Conservation (phyloP, 305 asterid species). For the Fraxinus sp. region DNA sequence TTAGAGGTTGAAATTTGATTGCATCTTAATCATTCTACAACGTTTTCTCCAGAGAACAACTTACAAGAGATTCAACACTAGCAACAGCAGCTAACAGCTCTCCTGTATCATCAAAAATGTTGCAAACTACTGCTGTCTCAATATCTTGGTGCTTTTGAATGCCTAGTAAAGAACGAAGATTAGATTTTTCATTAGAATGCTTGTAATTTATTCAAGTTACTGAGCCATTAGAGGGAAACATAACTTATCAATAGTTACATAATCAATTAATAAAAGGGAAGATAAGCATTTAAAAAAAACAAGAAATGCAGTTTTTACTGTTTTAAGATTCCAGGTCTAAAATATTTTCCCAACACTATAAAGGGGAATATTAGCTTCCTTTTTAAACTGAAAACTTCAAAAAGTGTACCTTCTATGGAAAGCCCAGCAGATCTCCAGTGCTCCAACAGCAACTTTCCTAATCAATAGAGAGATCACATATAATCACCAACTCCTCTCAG, state of each 20-base stretch:
- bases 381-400: neutral
- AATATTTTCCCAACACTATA: neutral
- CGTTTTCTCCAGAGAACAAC: constrained; percentile 25
- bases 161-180: constrained; percentile 48
- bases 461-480: constrained; percentile 20
- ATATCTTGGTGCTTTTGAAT: constrained; percentile 60
- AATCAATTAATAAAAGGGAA: constrained; percentile 9
- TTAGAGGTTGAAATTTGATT: constrained; percentile 2
- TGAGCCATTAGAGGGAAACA: neutral
- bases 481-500: constrained; percentile 20
- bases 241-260: neutral
- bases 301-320: neutral
- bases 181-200: constrained; percentile 10
- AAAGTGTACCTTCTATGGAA: constrained; percentile 60
- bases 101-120: constrained; percentile 75
- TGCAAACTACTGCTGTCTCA: constrained; percentile 71
- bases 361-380: neutral
- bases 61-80: constrained; percentile 73
- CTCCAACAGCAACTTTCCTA: constrained; percentile 79
- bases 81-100: constrained; percentile 91
- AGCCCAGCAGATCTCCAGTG: constrained; percentile 75
- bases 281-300: neutral
- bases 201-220: neutral
- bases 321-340: neutral
- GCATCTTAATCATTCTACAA: constrained; percentile 15